Percentiles rank a stretch among this genome's conserved stretches.
Evolutionary conservation across 441 rosid species (phyloP).

Genomic region (Pelargonium australe): DNA sequence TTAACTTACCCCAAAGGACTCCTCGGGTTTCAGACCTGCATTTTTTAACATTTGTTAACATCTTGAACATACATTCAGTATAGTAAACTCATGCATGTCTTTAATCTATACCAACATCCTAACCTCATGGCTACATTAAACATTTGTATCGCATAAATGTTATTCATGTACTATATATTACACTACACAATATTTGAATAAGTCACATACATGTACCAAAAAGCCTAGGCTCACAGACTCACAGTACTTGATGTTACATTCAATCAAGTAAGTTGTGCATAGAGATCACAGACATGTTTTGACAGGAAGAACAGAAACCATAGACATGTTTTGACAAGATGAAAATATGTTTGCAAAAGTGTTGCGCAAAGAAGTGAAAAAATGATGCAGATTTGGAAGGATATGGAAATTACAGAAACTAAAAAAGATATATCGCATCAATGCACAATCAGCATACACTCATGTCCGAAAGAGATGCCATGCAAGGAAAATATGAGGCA

Average conservation of each 20-base stretch:
- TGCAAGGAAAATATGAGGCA: constrained; percentile 46
- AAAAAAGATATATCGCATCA: not conserved
- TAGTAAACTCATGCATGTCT: constrained; percentile 16
- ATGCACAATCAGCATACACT: not conserved
- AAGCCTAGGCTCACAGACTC: too few relatives aligned
- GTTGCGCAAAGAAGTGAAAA: not conserved
- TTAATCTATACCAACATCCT: too few relatives aligned
- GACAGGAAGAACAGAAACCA: too few relatives aligned
- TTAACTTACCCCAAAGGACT: constrained; percentile 18
- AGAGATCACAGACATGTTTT: too few relatives aligned
- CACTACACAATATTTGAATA: too few relatives aligned
- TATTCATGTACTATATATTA: too few relatives aligned
- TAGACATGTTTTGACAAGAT: constrained; percentile 8
- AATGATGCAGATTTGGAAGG: constrained; percentile 19
- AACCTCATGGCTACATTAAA: not conserved
- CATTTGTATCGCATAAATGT: too few relatives aligned
- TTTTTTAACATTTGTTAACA: too few relatives aligned
- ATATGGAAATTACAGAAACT: not conserved
- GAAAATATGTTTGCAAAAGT: too few relatives aligned
- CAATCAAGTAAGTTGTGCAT: too few relatives aligned
- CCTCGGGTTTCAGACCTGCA: constrained; percentile 20
- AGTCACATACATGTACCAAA: too few relatives aligned
- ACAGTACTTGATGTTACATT: too few relatives aligned
- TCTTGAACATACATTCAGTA: not conserved
- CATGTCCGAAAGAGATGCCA: constrained; percentile 13